A percentile compares a stretch with the other conserved stretches of the same genome.
Conservation (phyloP, 2,329 filamentous ascomycete species). For the Taxawa tesnikishii region DNA sequence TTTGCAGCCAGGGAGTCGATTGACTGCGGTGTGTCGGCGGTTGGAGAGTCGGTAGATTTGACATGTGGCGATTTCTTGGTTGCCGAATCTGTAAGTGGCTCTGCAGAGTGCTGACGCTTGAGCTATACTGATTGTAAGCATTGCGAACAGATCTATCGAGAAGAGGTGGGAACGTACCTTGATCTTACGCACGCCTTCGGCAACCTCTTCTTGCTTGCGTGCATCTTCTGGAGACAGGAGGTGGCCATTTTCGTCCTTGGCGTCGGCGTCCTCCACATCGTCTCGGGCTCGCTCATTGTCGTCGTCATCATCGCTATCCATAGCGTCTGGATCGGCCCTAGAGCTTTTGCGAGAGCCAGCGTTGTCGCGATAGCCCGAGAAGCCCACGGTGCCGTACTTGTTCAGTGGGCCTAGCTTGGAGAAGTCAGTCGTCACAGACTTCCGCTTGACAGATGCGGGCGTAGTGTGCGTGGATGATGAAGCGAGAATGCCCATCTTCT, state of each 20-base stretch:
- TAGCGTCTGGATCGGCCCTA: conserved; percentile 37
- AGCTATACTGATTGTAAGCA: conserved; percentile 38
- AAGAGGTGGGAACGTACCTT: too few relatives aligned
- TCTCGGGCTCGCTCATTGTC: conserved; percentile 54
- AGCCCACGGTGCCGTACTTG: conserved; percentile 70
- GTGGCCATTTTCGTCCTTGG: conserved; percentile 47
- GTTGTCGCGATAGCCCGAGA: conserved; percentile 61
- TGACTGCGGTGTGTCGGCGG: conserved; percentile 28
- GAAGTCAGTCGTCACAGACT: conserved; percentile 76
- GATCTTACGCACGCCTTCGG: conserved; percentile 71
- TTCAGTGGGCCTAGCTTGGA: conserved; percentile 75
- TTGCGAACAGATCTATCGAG: conserved; percentile 2
- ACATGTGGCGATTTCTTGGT: conserved; percentile 24
- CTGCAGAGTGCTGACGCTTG: conserved; percentile 67
- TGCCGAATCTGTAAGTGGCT: conserved; percentile 27
- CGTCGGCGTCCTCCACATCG: conserved; percentile 44
- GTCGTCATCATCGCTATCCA: conserved; percentile 62
- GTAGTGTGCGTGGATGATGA: conserved; percentile 46
- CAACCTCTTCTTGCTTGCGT: conserved; percentile 59
- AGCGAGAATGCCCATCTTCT: conserved; percentile 86
- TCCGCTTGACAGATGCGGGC: conserved; percentile 52
- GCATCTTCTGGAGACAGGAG: conserved; percentile 57
- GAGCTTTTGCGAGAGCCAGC: conserved; percentile 42
- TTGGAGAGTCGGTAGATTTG: conserved; percentile 23
- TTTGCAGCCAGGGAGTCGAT: conserved; percentile 17